These are phyloP conservation scores for baker's yeast (Saccharomyces cerevisiae) DNA, from an alignment of 805 yeast genomes.

Conservation along the genomic window DNA sequence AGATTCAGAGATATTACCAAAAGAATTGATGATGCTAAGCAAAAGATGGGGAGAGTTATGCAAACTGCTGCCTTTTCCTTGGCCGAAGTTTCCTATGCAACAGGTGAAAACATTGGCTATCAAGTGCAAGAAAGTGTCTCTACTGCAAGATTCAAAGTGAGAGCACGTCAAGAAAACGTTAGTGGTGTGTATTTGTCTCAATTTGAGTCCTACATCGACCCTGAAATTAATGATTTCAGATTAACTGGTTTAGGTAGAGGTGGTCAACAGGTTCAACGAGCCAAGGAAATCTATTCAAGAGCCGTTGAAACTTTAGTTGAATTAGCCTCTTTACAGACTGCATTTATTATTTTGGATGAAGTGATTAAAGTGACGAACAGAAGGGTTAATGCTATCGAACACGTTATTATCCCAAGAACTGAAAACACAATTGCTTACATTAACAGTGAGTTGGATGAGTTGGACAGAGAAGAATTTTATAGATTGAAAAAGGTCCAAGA, in stretches of 20 bases:
- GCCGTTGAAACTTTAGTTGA: slow-evolving; percentile 97
- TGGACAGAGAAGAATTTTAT: slow-evolving; percentile 96
- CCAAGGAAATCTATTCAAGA: slow-evolving; percentile 84
- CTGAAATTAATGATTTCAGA: slow-evolving; percentile 84
- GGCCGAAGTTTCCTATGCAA: slow-evolving; percentile 95
- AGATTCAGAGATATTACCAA: slow-evolving; percentile 92
- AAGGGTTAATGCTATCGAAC: slow-evolving; percentile 98
- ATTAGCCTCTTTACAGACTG: slow-evolving; percentile 92
- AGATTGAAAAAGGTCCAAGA: slow-evolving; percentile 93
- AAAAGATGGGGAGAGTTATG: slow-evolving; percentile 97
- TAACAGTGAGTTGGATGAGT: slow-evolving; percentile 92
- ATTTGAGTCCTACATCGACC: slow-evolving; percentile 78
- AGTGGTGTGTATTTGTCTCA: slow-evolving; percentile 93
- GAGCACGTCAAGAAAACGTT: slow-evolving; percentile 90
- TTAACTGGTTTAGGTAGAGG: slow-evolving; percentile 97
- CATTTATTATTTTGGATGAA: slow-evolving; percentile 91
- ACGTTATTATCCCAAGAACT: slow-evolving; percentile 94
- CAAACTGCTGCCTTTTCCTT: slow-evolving; percentile 95
- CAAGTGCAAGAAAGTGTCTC: slow-evolving; percentile 94
- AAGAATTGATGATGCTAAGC: slow-evolving; percentile 88
- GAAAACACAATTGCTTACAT: slow-evolving; percentile 89
- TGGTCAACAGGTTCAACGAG: slow-evolving; percentile 95
- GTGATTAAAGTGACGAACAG: slow-evolving; percentile 96
- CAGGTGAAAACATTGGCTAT: slow-evolving; percentile 91
- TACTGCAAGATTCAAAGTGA: slow-evolving; percentile 81